Evolutionary conservation across 345 rosid species (phyloP).

Genomic region (Pelargonium nanum): DNA sequence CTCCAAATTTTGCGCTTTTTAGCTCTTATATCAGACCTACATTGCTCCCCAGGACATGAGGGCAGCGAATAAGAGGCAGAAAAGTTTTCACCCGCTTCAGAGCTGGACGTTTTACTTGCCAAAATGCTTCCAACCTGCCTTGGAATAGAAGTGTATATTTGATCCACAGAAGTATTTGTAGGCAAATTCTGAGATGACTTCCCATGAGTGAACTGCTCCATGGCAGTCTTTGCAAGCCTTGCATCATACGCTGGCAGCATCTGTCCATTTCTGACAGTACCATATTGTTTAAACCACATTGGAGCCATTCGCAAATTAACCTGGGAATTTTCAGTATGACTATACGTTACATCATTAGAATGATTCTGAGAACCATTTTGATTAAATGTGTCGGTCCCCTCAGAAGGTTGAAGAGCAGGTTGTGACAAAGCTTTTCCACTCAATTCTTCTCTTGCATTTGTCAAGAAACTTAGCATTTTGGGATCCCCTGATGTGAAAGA

Average conservation of each 20-base stretch:
- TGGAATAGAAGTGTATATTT: slow-evolving; percentile 8
- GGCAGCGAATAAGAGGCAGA: slow-evolving; percentile 11
- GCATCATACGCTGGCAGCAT: slow-evolving; percentile 18
- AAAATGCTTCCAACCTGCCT: slow-evolving; percentile 10
- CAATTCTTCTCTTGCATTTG: slow-evolving; percentile 17
- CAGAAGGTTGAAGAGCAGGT: slow-evolving; percentile 14
- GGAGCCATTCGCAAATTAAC: slow-evolving; percentile 15
- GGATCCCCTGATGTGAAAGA: slow-evolving; percentile 18
- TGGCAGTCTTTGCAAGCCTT: slow-evolving; percentile 9
- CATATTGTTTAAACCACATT: slow-evolving; percentile 32
- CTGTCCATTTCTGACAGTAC: slow-evolving; percentile 34
- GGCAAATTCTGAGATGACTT: slow-evolving; percentile 14
- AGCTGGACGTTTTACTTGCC: slow-evolving; percentile 8
- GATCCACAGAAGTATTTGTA: slow-evolving; percentile 3
- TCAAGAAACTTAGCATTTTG: slow-evolving; percentile 14
- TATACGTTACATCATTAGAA: slow-evolving; percentile 13
- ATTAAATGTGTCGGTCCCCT: slow-evolving; percentile 16
- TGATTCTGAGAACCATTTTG: slow-evolving; percentile 16
- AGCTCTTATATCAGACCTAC: slow-evolving; percentile 17
- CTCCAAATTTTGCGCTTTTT: slow-evolving; percentile 44
- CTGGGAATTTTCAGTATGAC: slow-evolving; percentile 16
- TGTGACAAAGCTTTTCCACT: slow-evolving; percentile 17
- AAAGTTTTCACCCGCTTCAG: slow-evolving; percentile 9
- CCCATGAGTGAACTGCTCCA: slow-evolving; percentile 11
- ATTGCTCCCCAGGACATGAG: slow-evolving; percentile 10